phyloP scores from a whole-genome alignment of 208 protist genomes.

The Leishmania guyanensis region DNA sequence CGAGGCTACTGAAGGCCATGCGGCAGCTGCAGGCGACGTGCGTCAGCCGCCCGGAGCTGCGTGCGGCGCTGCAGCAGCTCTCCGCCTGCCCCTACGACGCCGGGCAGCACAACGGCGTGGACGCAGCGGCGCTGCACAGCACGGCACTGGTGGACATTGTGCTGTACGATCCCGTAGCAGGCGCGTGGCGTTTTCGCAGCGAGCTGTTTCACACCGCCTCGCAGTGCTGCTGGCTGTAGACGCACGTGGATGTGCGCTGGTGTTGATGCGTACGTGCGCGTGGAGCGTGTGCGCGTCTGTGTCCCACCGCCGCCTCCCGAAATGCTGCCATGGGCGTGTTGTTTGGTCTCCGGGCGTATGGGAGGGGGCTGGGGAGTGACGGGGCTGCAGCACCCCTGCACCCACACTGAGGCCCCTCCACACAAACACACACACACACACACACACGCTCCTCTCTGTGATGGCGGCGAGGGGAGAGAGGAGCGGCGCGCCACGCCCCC shows the following conservation, averaged over 20 bases:
- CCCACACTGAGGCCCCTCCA: not conserved
- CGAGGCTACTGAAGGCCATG: no score
- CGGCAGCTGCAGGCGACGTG: no score
- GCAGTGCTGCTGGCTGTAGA: conserved; percentile 52
- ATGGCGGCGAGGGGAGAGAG: no score
- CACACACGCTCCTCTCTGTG: no score
- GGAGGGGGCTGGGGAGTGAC: not conserved
- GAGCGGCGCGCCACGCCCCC: no score
- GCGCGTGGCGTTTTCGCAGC: conserved; percentile 77
- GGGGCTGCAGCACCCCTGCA: not conserved
- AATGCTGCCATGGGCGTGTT: no score
- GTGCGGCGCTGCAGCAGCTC: no score
- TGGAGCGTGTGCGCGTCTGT: no score
- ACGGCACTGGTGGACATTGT: conserved; percentile 67
- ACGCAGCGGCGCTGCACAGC: conserved; percentile 46
- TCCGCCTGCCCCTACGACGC: conserved; percentile 31
- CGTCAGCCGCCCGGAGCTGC: no score
- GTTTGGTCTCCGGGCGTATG: no score
- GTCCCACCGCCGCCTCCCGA: no score
- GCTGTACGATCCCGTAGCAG: conserved; percentile 75
- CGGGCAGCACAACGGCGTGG: conserved; percentile 43
- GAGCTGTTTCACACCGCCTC: conserved; percentile 79
- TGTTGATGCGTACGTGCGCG: not conserved
- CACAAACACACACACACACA: no score
- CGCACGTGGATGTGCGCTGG: not conserved